Conservation (phyloP, 495 filamentous ascomycete species). For the Aspergillus affinis region DNA sequence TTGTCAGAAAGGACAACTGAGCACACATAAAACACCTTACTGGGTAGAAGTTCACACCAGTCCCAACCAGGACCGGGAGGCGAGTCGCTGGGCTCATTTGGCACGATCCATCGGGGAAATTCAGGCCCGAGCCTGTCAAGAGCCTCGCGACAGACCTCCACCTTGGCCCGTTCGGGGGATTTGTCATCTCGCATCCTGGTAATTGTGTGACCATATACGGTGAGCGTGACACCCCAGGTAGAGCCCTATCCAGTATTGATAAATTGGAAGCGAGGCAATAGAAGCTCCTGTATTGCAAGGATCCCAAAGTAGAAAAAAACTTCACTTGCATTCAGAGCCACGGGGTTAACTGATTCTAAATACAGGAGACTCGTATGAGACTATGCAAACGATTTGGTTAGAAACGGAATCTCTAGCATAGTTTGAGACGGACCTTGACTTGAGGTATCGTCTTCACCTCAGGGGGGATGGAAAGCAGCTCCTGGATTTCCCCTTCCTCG, state of each 20-base stretch:
- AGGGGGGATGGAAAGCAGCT: background rate
- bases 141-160: conserved; percentile 28
- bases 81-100: conserved; percentile 24
- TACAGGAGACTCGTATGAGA: background rate
- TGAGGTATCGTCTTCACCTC: background rate
- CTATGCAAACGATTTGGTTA: background rate
- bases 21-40: conserved; percentile 19
- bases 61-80: conserved; percentile 22
- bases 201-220: conserved; percentile 36
- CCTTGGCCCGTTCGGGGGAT: conserved; percentile 20
- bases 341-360: conserved; percentile 10
- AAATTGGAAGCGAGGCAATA: conserved; percentile 30
- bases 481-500: background rate
- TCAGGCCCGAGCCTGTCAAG: conserved; percentile 23
- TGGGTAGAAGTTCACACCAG: conserved; percentile 30
- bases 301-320: conserved; percentile 38
- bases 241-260: conserved; percentile 8
- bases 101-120: conserved; percentile 27
- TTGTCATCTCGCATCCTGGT: conserved; percentile 8
- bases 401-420: background rate
- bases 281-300: conserved; percentile 21
- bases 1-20: background rate
- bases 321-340: conserved; percentile 15
- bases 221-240: conserved; percentile 28
- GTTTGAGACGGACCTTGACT: background rate